These are phyloP conservation scores for Fusarium xylarioides DNA, from an alignment of 2,329 filamentous ascomycete species.

Conservation along the genomic window DNA sequence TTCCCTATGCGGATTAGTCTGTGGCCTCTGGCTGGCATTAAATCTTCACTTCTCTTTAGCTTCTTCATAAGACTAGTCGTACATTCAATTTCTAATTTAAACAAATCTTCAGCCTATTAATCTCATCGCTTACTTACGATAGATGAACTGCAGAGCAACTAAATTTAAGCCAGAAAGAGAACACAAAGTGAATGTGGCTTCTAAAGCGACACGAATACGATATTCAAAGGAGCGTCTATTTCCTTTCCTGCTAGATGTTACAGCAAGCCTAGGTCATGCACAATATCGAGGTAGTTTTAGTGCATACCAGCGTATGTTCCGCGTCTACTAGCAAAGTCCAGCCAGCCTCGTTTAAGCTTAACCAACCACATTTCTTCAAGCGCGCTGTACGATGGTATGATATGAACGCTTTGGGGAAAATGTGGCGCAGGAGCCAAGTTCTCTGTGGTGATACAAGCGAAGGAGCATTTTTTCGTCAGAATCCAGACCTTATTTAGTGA, in stretches of 20 bases:
- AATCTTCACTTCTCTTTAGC: not conserved
- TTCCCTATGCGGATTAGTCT: not conserved
- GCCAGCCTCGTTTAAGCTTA: not conserved
- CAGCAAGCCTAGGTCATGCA: no score
- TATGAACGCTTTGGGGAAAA: not conserved
- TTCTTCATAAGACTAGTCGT: fast-evolving
- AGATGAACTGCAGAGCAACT: not conserved
- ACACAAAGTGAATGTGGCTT: not conserved
- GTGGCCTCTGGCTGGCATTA: fast-evolving
- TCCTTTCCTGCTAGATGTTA: not conserved
- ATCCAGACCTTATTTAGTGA: not conserved
- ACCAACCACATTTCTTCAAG: not conserved
- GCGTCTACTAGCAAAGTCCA: not conserved
- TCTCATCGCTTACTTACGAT: fast-evolving
- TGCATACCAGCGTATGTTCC: not conserved
- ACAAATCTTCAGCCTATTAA: no score
- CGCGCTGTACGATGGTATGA: not conserved
- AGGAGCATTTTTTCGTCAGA: not conserved
- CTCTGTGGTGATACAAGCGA: not conserved
- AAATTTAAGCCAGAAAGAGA: not conserved
- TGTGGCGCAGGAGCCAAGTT: not conserved
- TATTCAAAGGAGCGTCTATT: no score
- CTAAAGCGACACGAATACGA: not conserved
- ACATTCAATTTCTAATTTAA: not conserved
- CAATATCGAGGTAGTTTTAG: not conserved